Evolutionary conservation across 495 filamentous ascomycete genomes (phyloP), one percentile per base, ranked within the genome.

Genomic region (Paragyromitra xinjiangensis): DNA sequence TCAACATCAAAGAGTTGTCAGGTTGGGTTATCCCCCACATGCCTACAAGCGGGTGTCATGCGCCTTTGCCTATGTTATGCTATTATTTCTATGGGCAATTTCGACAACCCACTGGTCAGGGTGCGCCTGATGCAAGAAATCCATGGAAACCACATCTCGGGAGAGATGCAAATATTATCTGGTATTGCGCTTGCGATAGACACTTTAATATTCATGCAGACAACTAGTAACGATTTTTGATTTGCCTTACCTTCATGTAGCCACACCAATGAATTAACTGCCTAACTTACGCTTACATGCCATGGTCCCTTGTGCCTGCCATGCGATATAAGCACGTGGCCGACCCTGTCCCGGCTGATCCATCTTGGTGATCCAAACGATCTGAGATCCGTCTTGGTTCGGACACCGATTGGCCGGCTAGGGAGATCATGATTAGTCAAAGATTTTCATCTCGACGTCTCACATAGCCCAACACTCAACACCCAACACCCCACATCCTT

Each of bases 281-380:
- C 2, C 29, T 3, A 34, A 34, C 4, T 3, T 34, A 34, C 29
- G 29, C 29, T 34, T 34, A 2, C 29, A 34, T 34, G 29, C 3
- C 1, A 34, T 34, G 29, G 29, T 34, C 29, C 29, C 29, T 34
- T 34, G 29, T 34, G 29, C 29, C 29, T 3, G 24, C 53, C 7
- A 29, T 4, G 53, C 53, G 8, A 26, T 62, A 44, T 37, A 29
- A 8, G 67, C 68, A 71, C 26, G 68, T 71, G 56, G 67, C 67
- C 42, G 55, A 70, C 58, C 55, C 29, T 34, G 2, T 59, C 51
- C 19, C 37, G 19, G 48, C 34, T 29, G 48, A 53, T 48, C 37
- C 19, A 29, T 56, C 19, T 26, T 6, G 22, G 11, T 56, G 53
- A 51, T 51, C 12, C 42, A 45, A 45, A 14, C 12, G 42, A 45